Evolutionary conservation across 257 asterid genomes (phyloP).

Genomic region (Anisodus tanguticus): DNA sequence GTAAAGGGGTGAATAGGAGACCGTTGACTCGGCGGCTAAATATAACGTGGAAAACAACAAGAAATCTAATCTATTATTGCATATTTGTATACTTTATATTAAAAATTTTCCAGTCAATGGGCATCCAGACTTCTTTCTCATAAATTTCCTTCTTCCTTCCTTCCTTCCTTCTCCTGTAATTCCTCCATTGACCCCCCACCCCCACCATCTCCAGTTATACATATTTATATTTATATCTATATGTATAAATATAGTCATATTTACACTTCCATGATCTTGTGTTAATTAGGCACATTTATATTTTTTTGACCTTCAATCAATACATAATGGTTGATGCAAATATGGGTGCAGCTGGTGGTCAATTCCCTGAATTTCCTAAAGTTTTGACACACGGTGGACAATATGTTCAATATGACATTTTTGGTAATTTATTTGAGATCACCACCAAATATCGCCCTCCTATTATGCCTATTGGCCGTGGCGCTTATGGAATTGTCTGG

Average conservation of each 20-base stretch:
- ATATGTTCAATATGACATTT: slow-evolving; percentile 71
- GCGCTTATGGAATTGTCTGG: slow-evolving; percentile 99
- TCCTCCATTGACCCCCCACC: neutral
- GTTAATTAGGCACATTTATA: neutral
- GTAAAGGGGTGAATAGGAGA: neutral
- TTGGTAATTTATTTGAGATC: slow-evolving; percentile 77
- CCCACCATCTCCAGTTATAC: neutral
- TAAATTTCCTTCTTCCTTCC: neutral
- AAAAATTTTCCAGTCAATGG: neutral
- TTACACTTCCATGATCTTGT: neutral
- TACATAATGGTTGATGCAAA: slow-evolving; percentile 51
- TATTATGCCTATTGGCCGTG: slow-evolving; percentile 95
- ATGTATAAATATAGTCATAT: neutral
- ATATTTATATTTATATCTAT: neutral
- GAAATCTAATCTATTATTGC: neutral
- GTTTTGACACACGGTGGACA: slow-evolving; percentile 75
- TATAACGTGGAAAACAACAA: neutral
- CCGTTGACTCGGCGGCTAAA: slow-evolving; percentile 18
- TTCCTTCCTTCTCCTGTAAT: neutral
- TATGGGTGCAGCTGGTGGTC: slow-evolving; percentile 52
- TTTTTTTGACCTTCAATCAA: neutral
- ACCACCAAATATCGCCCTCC: slow-evolving; percentile 83
- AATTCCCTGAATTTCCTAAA: slow-evolving; percentile 75
- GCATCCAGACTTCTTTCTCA: neutral
- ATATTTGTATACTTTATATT: too few species aligned